A percentile compares a stretch with the other conserved stretches of the same genome.
Evolutionary conservation across 306 rosid genomes (phyloP).

Genomic region (Lathyrus tuberosus): DNA sequence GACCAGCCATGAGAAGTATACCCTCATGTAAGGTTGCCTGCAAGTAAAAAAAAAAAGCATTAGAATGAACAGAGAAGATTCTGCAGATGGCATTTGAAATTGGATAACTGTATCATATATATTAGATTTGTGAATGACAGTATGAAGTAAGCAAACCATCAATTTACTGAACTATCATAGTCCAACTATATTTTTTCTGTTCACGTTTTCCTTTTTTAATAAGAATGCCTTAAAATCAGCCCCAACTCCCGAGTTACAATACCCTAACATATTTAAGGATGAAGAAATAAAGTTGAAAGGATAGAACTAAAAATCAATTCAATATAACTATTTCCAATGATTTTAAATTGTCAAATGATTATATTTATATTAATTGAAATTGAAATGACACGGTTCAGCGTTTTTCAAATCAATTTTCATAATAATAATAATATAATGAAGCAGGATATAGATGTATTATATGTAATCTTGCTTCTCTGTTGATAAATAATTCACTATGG

Average conservation of each 20-base stretch:
- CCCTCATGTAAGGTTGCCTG: conserved; percentile 90
- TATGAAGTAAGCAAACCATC: conserved; percentile 17
- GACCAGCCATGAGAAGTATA: conserved; percentile 98
- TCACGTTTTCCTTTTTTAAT: neutral
- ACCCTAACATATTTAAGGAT: neutral
- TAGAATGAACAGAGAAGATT: conserved; percentile 7
- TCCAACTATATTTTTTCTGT: neutral
- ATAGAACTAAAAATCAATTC: neutral
- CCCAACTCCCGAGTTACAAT: neutral
- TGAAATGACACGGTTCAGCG: neutral
- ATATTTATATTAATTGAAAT: neutral
- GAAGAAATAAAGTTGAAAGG: conserved; percentile 7
- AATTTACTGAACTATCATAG: neutral
- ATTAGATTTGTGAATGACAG: conserved; percentile 9
- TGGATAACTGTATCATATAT: conserved; percentile 18
- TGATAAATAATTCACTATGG: conserved; percentile 12
- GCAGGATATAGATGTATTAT: conserved; percentile 5
- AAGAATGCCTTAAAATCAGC: neutral
- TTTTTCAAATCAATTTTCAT: conserved; percentile 13
- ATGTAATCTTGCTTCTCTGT: conserved; percentile 16
- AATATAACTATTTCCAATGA: neutral
- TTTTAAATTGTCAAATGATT: neutral
- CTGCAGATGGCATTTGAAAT: conserved; percentile 19
- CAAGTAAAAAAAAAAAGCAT: conserved; percentile 37
- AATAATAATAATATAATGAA: conserved; percentile 17